Evolutionary conservation across 2,329 filamentous ascomycete genomes (phyloP), one percentile per base, ranked within the genome.

Genomic region (Cladosporium sp.): DNA sequence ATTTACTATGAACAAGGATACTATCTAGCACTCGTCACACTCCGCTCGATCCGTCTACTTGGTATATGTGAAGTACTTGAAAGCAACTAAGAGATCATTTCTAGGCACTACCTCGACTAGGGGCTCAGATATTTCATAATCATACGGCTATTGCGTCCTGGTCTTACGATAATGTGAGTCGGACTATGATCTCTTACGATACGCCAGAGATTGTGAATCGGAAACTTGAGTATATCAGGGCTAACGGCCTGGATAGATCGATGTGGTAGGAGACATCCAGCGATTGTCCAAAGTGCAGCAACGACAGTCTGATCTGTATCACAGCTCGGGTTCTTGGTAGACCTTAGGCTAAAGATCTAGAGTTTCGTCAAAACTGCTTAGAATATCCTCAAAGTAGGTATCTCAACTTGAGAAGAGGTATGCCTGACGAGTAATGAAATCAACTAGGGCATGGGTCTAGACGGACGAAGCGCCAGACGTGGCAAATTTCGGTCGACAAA

Each of bases 181-280:
- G 84, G 67, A 87, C 85, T 66, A 85, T 97, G 81, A 85, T 98
- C 60, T 90, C 85, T 43, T 98, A 96, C 70, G 85, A 88, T 70
- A 93, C 86, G 1, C 84, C 87, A 0, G 78, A 81, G 1, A 86
- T 93, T 76, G 89, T 88, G 5, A 80, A 80, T 71, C 75, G 78
- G 69, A 97, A 97, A 82, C 87, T 88, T 1, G 79, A 85, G 11
- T 96, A 87, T 75, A 85, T 97, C 72, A 84, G 82, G 73, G 75
- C 84, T 25, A 80, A 84, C 59, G 82, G 85, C 0, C 83, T 97
- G 0, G 93, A 92, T 1, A 93, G 93, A 21, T 91, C 85, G 23
- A 97, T 97, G 92, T 97, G 92, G 91, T 95, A 91, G 91, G 93
- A 97, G 81, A 91, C 88, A 72, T 93, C 89, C 73, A 88, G 86